phyloP scores from a whole-genome alignment of 352 stramenopile species.

The Globisporangium cederbergense region DNA sequence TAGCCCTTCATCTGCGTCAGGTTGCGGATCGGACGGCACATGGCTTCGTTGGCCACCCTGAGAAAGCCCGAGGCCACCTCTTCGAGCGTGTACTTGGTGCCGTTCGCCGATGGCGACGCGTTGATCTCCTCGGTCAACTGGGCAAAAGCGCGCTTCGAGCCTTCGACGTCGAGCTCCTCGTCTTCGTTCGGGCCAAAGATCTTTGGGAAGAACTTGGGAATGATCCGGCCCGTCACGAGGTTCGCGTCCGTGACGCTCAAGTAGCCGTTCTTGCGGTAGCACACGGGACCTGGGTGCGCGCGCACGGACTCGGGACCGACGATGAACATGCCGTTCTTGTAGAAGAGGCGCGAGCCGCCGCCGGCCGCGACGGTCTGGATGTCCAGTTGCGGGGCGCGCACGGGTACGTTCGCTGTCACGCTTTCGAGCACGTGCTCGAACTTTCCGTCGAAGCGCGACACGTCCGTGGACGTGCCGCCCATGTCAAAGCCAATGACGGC shows the following conservation, averaged over 20 bases:
- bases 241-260: conserved; percentile 99
- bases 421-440: conserved; percentile 99
- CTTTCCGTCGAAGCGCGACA: conserved; percentile 95
- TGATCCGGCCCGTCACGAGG: conserved; percentile 95
- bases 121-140: conserved; percentile 89
- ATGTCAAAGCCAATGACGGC: conserved; percentile 98
- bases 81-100: conserved; percentile 78
- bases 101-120: conserved; percentile 46
- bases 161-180: conserved; percentile 95
- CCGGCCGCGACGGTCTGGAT: conserved; percentile 99
- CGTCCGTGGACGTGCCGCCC: conserved; percentile 98
- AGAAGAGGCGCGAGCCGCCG: conserved; percentile 95
- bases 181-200: conserved; percentile 99
- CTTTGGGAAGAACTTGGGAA: conserved; percentile 96
- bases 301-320: conserved; percentile 97
- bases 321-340: conserved; percentile 96
- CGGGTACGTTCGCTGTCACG: conserved; percentile 96
- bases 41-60: conserved; percentile 98
- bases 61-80: conserved; percentile 98
- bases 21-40: conserved; percentile 99
- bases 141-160: conserved; percentile 90
- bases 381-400: conserved; percentile 97
- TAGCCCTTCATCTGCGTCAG: conserved; percentile 98
- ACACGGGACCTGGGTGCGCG: conserved; percentile 95
- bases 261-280: conserved; percentile 96